phyloP scores from a whole-genome alignment of 2,329 filamentous ascomycete species.

The Colletotrichum horii region DNA sequence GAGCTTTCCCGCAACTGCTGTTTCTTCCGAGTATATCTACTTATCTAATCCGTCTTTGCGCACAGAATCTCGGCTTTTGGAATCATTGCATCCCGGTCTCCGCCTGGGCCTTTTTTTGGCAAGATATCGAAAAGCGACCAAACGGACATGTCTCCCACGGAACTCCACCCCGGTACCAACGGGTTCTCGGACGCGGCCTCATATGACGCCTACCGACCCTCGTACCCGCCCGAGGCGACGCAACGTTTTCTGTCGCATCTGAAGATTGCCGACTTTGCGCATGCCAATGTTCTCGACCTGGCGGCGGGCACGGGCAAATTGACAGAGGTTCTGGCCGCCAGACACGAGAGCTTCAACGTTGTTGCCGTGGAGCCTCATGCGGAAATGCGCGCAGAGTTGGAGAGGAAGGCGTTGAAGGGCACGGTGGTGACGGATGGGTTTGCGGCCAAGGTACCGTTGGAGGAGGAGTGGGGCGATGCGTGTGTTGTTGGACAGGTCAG shows the following conservation, averaged over 20 bases:
- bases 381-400: constrained; percentile 68
- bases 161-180: constrained; percentile 58
- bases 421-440: constrained; percentile 63
- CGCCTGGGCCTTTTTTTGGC: neutral
- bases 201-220: constrained; percentile 73
- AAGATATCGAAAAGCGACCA: neutral
- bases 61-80: neutral
- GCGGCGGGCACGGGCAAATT: constrained; percentile 75
- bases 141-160: constrained; percentile 3
- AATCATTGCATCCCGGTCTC: neutral
- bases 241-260: constrained; percentile 61
- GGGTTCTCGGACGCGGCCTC: constrained; percentile 69
- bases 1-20: neutral
- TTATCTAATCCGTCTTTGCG: neutral
- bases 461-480: constrained; percentile 66
- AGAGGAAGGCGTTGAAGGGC: constrained; percentile 58
- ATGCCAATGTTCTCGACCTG: constrained; percentile 64
- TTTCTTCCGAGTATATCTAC: neutral
- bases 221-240: constrained; percentile 66
- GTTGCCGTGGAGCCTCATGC: constrained; percentile 68
- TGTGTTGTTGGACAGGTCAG: constrained; percentile 70
- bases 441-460: constrained; percentile 61
- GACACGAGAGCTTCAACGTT: constrained; percentile 65
- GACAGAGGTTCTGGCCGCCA: constrained; percentile 64
- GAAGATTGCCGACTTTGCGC: constrained; percentile 49